Percentiles rank a stretch among this genome's conserved stretches.
Evolutionary conservation across 169 alveolate species (phyloP).

Genomic region (Theileria orientalis): DNA sequence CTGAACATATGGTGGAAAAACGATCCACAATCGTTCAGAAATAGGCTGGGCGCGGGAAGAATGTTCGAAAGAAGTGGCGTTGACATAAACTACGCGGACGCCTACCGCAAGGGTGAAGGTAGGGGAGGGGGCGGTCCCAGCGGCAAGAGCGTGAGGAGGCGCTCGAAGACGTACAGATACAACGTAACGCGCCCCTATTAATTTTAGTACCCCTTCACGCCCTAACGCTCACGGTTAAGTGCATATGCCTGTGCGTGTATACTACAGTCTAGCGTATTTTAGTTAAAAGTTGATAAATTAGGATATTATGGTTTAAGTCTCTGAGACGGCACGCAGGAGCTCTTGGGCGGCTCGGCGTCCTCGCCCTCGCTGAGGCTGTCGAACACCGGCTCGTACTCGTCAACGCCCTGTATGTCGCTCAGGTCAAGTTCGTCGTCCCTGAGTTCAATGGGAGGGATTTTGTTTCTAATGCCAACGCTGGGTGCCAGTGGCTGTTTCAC

Average conservation of each 20-base stretch:
- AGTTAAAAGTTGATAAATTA: too few species aligned
- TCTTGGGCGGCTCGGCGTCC: too few species aligned
- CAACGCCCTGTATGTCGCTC: neutral
- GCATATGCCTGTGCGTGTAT: too few species aligned
- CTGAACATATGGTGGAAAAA: conserved; percentile 71
- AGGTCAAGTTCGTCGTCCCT: conserved; percentile 10
- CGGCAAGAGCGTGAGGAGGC: conserved; percentile 75
- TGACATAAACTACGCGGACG: conserved; percentile 72
- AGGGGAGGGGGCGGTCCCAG: conserved; percentile 85
- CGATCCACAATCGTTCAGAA: conserved; percentile 53
- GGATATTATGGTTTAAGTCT: too few species aligned
- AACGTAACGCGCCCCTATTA: conserved; percentile 73
- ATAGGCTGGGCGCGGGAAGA: conserved; percentile 66
- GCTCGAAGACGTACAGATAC: conserved; percentile 80
- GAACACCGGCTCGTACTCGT: conserved; percentile 19
- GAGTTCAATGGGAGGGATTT: conserved; percentile 1
- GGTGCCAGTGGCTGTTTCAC: neutral
- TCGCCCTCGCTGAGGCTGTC: too few species aligned
- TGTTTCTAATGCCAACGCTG: neutral
- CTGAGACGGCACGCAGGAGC: neutral
- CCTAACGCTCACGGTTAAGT: too few species aligned
- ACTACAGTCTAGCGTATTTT: too few species aligned
- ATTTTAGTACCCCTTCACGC: too few species aligned
- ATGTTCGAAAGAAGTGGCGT: conserved; percentile 75
- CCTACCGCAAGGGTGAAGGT: conserved; percentile 77